These are phyloP conservation scores for Pythium volutum DNA, from an alignment of 352 stramenopile genomes.

Conservation along the genomic window DNA sequence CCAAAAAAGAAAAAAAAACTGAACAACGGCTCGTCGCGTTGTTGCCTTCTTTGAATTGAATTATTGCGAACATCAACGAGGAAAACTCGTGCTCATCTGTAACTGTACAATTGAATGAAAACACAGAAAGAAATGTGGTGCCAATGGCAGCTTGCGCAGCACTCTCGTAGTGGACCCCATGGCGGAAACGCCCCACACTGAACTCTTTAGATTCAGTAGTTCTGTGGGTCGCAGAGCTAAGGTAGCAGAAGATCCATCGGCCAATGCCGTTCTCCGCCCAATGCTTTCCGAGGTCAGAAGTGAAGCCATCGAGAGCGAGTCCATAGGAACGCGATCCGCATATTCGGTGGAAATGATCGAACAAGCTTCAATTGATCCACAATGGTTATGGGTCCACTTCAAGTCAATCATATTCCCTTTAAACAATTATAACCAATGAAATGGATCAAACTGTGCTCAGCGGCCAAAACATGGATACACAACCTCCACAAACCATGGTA, in stretches of 20 bases:
- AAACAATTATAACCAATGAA: not conserved
- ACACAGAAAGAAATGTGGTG: not conserved
- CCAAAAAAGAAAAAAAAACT: not conserved
- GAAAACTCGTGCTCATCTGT: not conserved
- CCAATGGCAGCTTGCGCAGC: not conserved
- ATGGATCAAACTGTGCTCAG: not conserved
- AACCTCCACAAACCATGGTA: not conserved
- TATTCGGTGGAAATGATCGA: slow-evolving; percentile 13
- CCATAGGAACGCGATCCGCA: slow-evolving; percentile 3
- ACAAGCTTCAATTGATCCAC: not conserved
- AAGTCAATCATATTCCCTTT: not conserved
- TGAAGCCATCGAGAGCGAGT: slow-evolving; percentile 5
- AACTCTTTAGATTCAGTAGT: not conserved
- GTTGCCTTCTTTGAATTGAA: not conserved
- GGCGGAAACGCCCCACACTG: not conserved
- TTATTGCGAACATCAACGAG: not conserved
- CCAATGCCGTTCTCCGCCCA: too few species aligned
- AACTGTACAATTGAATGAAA: not conserved
- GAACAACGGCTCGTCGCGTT: not conserved
- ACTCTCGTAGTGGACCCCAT: not conserved
- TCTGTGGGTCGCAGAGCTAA: slow-evolving; percentile 2
- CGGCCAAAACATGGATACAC: slow-evolving; percentile 7
- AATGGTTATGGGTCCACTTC: not conserved
- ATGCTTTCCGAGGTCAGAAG: not conserved
- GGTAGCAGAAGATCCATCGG: not conserved